phyloP scores from a whole-genome alignment of 202 grass and related monocot genomes.

The Panicum virgatum region DNA sequence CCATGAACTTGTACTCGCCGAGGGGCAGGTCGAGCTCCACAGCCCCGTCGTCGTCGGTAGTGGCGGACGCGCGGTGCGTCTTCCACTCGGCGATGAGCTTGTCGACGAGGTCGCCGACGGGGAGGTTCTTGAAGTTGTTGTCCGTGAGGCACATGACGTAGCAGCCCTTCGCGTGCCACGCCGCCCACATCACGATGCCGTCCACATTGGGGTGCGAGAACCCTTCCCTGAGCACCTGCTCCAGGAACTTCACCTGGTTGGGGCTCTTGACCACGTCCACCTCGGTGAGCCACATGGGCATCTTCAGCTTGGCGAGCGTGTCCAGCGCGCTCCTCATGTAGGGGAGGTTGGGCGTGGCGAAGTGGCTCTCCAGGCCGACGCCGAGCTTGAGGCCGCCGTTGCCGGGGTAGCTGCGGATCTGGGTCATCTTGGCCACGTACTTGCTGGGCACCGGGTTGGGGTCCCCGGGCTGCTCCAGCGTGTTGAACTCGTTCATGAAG shows the following conservation, averaged over 20 bases:
- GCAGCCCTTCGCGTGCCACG: slow-evolving; percentile 57
- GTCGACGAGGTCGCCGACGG: slow-evolving; percentile 60
- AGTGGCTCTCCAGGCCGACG: slow-evolving; percentile 81
- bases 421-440: slow-evolving; percentile 60
- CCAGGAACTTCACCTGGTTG: slow-evolving; percentile 59
- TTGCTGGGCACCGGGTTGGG: slow-evolving; percentile 37
- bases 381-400: slow-evolving; percentile 43
- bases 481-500: slow-evolving; percentile 93
- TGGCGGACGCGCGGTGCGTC: slow-evolving; percentile 24
- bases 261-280: slow-evolving; percentile 55
- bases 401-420: slow-evolving; percentile 40
- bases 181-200: slow-evolving; percentile 72
- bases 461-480: slow-evolving; percentile 62
- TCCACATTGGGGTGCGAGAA: slow-evolving; percentile 63
- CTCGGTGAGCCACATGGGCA: slow-evolving; percentile 94
- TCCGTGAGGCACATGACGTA: slow-evolving; percentile 78
- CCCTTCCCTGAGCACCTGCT: slow-evolving; percentile 73
- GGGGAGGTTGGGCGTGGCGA: slow-evolving; percentile 63
- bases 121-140: slow-evolving; percentile 67
- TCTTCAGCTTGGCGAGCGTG: slow-evolving; percentile 52
- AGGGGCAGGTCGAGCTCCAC: slow-evolving; percentile 45
- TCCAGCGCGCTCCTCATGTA: slow-evolving; percentile 69
- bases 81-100: slow-evolving; percentile 69
- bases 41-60: slow-evolving; percentile 34
- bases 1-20: slow-evolving; percentile 51